Evolutionary conservation across 192 early-diverging fungal species (phyloP), one percentile per base, ranked within the genome.

Genomic region (Spinellus fusiger): DNA sequence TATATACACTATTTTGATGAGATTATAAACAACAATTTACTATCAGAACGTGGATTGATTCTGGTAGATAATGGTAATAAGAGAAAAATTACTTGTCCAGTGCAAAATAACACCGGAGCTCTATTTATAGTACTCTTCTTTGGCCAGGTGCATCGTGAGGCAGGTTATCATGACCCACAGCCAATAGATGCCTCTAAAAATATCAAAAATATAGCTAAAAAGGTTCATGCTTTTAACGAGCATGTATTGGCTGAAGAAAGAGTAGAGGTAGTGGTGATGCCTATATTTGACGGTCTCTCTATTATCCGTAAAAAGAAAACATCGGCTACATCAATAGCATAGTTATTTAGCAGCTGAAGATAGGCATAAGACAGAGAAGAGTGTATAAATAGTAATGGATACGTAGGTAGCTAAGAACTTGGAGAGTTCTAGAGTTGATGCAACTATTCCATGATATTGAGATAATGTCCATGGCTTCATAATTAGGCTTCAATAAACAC

Each of bases 1-100:
- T 89, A 92, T 57, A 74, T 75, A 49, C 67, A 70, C 1, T 89
- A 92, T 61, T 86, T 77, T 38, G 74, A 89, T 33, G 68, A 71
- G 9, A 75, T 86, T 47, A 61, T 92, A 28, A 78, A 86, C n/a
- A 69, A 74, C n/a, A 62, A 75, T 15, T 62, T 89, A 10, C 64
- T 92, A 5, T 22, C 76, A 1, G 69, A 80, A 7, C 26, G 68
- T 18, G 89, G 88, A 6, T 57, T 83, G 22, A 77, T 92, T n/a
- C 56, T 89, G 16, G 79, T 73, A 0, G 89, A 92, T 62, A 92
- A 92, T 66, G 68, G 71, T 59, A 70, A 61, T 13, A 59, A 65
- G 25, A 22, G 16, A 15, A 15, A 40, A 25, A 29, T 38, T 54
- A 26, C 38, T 44, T 58, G 62, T 6, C 29, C 60, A 5, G 54